phyloP scores from a whole-genome alignment of 2,329 filamentous ascomycete species.

The Colletotrichum melonis region DNA sequence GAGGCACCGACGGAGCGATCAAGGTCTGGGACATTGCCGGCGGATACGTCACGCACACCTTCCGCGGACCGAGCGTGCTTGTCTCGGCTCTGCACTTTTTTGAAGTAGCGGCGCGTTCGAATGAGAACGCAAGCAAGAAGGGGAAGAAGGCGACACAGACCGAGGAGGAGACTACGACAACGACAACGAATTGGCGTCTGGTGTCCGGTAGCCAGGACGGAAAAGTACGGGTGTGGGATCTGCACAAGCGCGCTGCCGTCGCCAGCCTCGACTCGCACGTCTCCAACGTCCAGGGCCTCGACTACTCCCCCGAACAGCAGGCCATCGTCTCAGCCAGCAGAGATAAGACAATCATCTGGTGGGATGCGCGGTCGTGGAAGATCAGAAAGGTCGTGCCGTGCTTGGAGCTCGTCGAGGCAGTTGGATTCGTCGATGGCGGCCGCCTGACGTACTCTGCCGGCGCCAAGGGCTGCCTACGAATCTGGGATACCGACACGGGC shows the following conservation, averaged over 20 bases:
- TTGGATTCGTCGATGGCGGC: slow-evolving; percentile 80
- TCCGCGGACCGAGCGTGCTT: slow-evolving; percentile 91
- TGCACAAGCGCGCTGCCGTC: slow-evolving; percentile 83
- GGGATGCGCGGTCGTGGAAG: slow-evolving; percentile 91
- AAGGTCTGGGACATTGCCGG: slow-evolving; percentile 96
- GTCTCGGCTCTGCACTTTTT: slow-evolving; percentile 95
- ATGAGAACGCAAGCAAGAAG: slow-evolving; percentile 54
- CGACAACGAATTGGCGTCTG: slow-evolving; percentile 74
- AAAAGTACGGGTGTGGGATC: slow-evolving; percentile 90
- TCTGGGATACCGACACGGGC: slow-evolving; percentile 85
- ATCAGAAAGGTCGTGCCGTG: slow-evolving; percentile 82
- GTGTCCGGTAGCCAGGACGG: slow-evolving; percentile 95
- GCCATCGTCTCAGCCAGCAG: slow-evolving; percentile 85
- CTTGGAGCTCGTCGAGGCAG: slow-evolving; percentile 85
- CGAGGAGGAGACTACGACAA: slow-evolving; percentile 52
- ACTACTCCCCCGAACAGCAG: slow-evolving; percentile 82
- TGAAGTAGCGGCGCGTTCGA: slow-evolving; percentile 67
- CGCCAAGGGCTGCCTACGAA: slow-evolving; percentile 81
- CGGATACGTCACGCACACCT: slow-evolving; percentile 94
- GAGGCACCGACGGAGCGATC: slow-evolving; percentile 90
- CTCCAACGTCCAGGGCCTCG: slow-evolving; percentile 89
- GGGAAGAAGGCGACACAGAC: slow-evolving; percentile 57
- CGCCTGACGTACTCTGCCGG: slow-evolving; percentile 85
- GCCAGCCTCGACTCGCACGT: slow-evolving; percentile 91
- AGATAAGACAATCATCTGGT: slow-evolving; percentile 94